phyloP scores from a whole-genome alignment of 2,329 filamentous ascomycete species.

The Neoascochyta sp. region DNA sequence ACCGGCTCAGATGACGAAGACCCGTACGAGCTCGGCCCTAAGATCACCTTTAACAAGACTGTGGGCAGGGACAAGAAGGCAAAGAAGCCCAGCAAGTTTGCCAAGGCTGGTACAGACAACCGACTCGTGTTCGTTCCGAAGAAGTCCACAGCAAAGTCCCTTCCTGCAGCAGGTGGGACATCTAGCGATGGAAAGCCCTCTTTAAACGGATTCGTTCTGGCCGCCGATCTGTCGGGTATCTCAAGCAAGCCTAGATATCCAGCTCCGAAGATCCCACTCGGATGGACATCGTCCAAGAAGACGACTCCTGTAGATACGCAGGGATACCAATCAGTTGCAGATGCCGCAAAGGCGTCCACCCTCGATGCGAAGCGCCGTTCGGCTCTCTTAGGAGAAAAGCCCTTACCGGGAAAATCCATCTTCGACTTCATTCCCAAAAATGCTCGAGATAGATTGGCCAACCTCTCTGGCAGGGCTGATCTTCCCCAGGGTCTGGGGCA shows the following conservation, averaged over 20 bases:
- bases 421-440: conserved; percentile 86
- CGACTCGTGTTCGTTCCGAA: conserved; percentile 76
- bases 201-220: conserved; percentile 74
- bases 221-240: conserved; percentile 45
- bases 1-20: conserved; percentile 94
- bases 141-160: conserved; percentile 48
- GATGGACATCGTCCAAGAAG: conserved; percentile 63
- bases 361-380: conserved; percentile 75
- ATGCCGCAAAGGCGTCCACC: conserved; percentile 72
- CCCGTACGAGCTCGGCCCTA: conserved; percentile 85
- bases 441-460: conserved; percentile 71
- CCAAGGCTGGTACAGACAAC: conserved; percentile 61
- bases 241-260: conserved; percentile 51
- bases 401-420: conserved; percentile 85
- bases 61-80: conserved; percentile 81
- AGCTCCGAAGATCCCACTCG: conserved; percentile 65
- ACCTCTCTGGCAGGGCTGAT: conserved; percentile 69
- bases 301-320: conserved; percentile 27
- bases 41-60: conserved; percentile 78
- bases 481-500: conserved; percentile 77
- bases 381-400: conserved; percentile 72
- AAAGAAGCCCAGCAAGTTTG: conserved; percentile 48
- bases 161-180: conserved; percentile 52
- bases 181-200: conserved; percentile 82
- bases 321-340: conserved; percentile 61